A percentile compares a stretch with the other conserved stretches of the same genome.
phyloP scores from a whole-genome alignment of 2,329 filamentous ascomycete genomes.

The Colletotrichum sp. region DNA sequence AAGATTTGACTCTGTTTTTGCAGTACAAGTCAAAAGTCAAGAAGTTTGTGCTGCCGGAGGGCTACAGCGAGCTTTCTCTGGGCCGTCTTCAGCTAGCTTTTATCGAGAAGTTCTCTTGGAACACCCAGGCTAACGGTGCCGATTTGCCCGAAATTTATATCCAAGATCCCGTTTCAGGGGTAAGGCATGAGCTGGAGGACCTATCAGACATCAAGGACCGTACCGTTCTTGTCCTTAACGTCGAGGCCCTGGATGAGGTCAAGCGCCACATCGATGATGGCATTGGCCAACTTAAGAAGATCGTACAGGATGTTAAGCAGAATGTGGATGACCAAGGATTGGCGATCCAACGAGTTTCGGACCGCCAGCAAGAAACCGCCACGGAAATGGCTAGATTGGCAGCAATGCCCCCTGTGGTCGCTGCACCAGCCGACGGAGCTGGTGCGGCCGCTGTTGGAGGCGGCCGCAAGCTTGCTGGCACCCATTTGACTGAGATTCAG shows the following conservation, averaged over 20 bases:
- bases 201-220: slow-evolving; percentile 92
- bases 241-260: slow-evolving; percentile 93
- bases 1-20: slow-evolving; percentile 91
- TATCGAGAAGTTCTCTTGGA: slow-evolving; percentile 99
- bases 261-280: slow-evolving; percentile 96
- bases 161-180: slow-evolving; percentile 91
- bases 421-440: slow-evolving; percentile 46
- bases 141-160: slow-evolving; percentile 98
- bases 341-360: slow-evolving; percentile 84
- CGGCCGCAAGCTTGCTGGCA: slow-evolving; percentile 55
- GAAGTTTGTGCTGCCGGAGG: slow-evolving; percentile 89
- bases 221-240: slow-evolving; percentile 91
- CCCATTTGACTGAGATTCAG: slow-evolving; percentile 79
- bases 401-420: slow-evolving; percentile 47
- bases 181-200: slow-evolving; percentile 97
- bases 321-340: slow-evolving; percentile 83
- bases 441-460: slow-evolving; percentile 33
- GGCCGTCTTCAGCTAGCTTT: slow-evolving; percentile 92
- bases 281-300: slow-evolving; percentile 76
- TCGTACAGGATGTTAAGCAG: slow-evolving; percentile 87
- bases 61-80: slow-evolving; percentile 82
- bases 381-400: slow-evolving; percentile 78
- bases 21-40: slow-evolving; percentile 98
- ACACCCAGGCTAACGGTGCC: slow-evolving; percentile 90
- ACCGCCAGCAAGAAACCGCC: slow-evolving; percentile 86